Evolutionary conservation across 1,139 yeast species (phyloP).

Genomic region (Taphrina wiesneri): DNA sequence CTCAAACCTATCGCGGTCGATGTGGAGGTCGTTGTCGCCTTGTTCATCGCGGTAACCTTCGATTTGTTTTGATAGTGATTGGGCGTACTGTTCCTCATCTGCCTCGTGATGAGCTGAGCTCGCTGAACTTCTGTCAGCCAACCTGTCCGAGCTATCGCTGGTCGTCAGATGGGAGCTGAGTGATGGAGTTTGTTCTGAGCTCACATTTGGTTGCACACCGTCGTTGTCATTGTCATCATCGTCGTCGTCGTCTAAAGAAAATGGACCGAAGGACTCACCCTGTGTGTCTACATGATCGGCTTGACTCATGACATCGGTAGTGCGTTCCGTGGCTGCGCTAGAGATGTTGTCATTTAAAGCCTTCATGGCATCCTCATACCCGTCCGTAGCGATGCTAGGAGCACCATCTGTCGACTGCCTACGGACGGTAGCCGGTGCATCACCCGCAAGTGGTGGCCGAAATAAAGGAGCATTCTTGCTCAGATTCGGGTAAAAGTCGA

Average conservation of each 20-base stretch:
- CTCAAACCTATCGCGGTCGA: conserved; percentile 26
- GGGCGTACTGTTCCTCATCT: conserved; percentile 12
- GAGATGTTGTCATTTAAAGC: neutral
- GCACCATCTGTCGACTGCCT: neutral
- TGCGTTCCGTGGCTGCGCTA: neutral
- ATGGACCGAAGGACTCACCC: conserved; percentile 21
- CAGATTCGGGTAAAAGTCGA: conserved; percentile 30
- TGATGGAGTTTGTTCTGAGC: neutral
- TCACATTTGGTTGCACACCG: neutral
- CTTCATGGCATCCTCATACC: neutral
- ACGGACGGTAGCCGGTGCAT: neutral
- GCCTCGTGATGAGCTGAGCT: neutral
- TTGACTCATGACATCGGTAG: neutral
- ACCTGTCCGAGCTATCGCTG: neutral
- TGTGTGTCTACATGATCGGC: neutral
- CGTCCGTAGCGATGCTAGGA: conserved; percentile 8
- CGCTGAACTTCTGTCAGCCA: neutral
- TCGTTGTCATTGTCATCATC: neutral
- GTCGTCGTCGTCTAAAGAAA: conserved; percentile 25
- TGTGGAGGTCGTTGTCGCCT: neutral
- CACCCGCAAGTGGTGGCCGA: conserved; percentile 10
- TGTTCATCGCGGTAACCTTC: conserved; percentile 15
- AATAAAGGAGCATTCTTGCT: conserved; percentile 30
- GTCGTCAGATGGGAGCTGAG: neutral
- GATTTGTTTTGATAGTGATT: neutral